Evolutionary conservation across 208 protist genomes (phyloP).

Genomic region (Crithidia mellificae): DNA sequence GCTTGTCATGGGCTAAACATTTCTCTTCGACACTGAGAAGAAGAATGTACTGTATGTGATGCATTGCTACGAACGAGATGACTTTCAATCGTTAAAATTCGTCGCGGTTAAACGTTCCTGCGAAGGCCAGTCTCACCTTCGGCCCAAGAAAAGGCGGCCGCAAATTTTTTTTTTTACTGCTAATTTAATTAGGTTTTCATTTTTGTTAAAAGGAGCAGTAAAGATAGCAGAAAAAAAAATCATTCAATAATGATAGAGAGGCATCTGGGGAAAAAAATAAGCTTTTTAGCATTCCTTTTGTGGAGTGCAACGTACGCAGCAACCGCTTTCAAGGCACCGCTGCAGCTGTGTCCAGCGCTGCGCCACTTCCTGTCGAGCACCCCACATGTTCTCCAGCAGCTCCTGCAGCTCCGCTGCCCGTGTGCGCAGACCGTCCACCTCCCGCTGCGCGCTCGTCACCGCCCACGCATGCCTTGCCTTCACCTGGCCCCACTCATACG

Average conservation of each 20-base stretch:
- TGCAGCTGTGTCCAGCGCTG: slow-evolving; percentile 11
- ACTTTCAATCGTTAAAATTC: too few species aligned
- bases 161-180: too few species aligned
- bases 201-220: background rate
- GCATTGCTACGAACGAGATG: too few species aligned
- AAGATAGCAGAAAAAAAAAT: background rate
- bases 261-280: slow-evolving; percentile 6
- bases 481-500: slow-evolving; percentile 37
- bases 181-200: background rate
- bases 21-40: too few species aligned
- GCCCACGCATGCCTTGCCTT: slow-evolving; percentile 25
- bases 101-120: too few species aligned
- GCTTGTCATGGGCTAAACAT: too few species aligned
- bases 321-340: slow-evolving; percentile 13
- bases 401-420: slow-evolving; percentile 38
- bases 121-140: too few species aligned
- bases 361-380: slow-evolving; percentile 14
- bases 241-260: background rate
- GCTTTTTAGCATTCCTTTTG: background rate
- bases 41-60: too few species aligned
- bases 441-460: slow-evolving; percentile 38
- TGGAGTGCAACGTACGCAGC: slow-evolving; percentile 19
- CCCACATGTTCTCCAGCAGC: slow-evolving; percentile 15
- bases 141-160: too few species aligned
- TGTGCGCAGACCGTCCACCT: slow-evolving; percentile 53